Conservation (phyloP, 345 rosid genomes). For the Moringa oleifera region DNA sequence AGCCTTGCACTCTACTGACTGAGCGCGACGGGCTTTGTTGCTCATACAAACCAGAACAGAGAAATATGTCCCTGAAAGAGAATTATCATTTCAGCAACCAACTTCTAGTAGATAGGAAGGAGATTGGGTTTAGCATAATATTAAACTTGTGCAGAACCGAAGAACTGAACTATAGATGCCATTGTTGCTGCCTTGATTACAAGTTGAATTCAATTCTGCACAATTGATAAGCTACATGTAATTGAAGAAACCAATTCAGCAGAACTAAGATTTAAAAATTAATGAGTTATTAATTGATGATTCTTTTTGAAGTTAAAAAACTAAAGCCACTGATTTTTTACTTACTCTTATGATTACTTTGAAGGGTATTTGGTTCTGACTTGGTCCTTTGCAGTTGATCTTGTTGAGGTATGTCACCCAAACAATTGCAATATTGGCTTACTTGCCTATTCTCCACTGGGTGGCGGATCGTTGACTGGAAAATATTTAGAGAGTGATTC, state of each 20-base stretch:
- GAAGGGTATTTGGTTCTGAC: neutral
- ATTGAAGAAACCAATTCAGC: neutral
- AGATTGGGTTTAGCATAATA: too few species aligned
- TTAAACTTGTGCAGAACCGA: neutral
- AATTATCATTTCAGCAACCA: too few species aligned
- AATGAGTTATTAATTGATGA: too few species aligned
- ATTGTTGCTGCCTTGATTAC: neutral
- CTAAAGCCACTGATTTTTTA: neutral
- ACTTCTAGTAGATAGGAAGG: too few species aligned
- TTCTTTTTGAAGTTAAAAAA: too few species aligned
- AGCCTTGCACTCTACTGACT: too few species aligned
- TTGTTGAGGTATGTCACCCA: slow-evolving; percentile 88
- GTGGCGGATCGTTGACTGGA: slow-evolving; percentile 66
- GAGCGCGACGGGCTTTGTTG: too few species aligned
- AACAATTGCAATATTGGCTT: slow-evolving; percentile 78
- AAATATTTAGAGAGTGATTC: slow-evolving; percentile 56
- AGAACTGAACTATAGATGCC: neutral
- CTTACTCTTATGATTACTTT: neutral
- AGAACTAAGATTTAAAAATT: neutral
- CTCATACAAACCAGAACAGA: too few species aligned
- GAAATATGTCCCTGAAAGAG: too few species aligned
- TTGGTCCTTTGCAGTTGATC: slow-evolving; percentile 54
- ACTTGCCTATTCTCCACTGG: slow-evolving; percentile 83
- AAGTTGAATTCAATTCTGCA: neutral
- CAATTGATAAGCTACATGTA: neutral